Conservation (phyloP, 345 rosid species). For the Gossypium mustelinum region DNA sequence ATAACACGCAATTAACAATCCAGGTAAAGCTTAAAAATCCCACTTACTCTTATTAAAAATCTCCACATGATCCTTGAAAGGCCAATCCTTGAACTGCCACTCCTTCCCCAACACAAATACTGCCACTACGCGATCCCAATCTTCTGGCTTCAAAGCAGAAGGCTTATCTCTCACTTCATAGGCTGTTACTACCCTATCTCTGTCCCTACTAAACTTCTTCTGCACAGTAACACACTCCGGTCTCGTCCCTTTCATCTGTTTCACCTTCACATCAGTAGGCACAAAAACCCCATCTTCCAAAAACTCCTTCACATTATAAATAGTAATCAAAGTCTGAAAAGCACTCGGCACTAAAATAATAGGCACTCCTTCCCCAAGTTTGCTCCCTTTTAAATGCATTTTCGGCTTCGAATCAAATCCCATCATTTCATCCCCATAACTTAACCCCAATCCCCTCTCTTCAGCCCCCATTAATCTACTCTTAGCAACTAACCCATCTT, state of each 20-base stretch:
- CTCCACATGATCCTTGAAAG: slow-evolving; percentile 92
- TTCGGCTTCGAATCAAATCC: slow-evolving; percentile 65
- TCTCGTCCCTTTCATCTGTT: slow-evolving; percentile 76
- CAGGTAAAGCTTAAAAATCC: background rate
- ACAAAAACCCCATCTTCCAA: slow-evolving; percentile 83
- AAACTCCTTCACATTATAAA: slow-evolving; percentile 91
- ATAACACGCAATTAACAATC: background rate
- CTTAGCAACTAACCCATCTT: slow-evolving; percentile 92
- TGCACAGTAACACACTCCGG: slow-evolving; percentile 93
- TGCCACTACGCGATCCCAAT: slow-evolving; percentile 92
- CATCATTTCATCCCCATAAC: slow-evolving; percentile 54
- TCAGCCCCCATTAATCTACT: slow-evolving; percentile 78
- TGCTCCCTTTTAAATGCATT: slow-evolving; percentile 64
- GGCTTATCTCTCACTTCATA: slow-evolving; percentile 97
- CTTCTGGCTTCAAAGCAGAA: slow-evolving; percentile 68
- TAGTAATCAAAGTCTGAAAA: slow-evolving; percentile 80
- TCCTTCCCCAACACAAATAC: slow-evolving; percentile 91
- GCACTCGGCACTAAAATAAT: slow-evolving; percentile 94
- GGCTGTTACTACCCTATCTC: slow-evolving; percentile 78
- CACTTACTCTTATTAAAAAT: slow-evolving; percentile 83
- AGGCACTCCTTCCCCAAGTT: slow-evolving; percentile 90
- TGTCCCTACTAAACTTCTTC: slow-evolving; percentile 92
- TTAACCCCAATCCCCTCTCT: slow-evolving; percentile 64
- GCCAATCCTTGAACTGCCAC: slow-evolving; percentile 99
- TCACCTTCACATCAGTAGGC: slow-evolving; percentile 83